A percentile compares a stretch with the other conserved stretches of the same genome.
Conservation (phyloP, 208 protist species). For the Acanthamoeba divionensis region DNA sequence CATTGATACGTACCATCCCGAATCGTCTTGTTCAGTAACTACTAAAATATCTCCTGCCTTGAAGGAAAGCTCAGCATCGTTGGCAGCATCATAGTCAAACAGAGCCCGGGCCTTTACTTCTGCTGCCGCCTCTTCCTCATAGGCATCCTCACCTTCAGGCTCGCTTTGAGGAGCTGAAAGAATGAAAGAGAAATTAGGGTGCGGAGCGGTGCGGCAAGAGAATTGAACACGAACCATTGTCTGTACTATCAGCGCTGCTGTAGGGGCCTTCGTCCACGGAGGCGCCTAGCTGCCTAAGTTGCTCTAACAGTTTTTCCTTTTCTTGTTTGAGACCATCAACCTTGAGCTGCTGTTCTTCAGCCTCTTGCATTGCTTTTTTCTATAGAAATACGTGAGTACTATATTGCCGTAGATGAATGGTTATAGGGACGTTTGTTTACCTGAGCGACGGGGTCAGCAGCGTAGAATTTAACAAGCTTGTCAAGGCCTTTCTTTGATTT, state of each 20-base stretch:
- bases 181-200: neutral
- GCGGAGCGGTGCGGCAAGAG: neutral
- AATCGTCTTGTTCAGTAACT: slow-evolving; percentile 11
- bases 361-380: neutral
- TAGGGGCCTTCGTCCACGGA: neutral
- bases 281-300: neutral
- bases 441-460: neutral
- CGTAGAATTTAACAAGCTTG: slow-evolving; percentile 35
- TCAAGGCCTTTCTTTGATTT: slow-evolving; percentile 30
- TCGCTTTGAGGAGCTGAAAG: neutral
- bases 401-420: too few species aligned
- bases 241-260: neutral
- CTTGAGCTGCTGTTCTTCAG: neutral
- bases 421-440: too few species aligned
- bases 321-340: neutral
- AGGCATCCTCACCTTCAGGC: neutral
- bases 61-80: slow-evolving; percentile 28
- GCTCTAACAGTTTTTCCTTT: neutral
- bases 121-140: neutral
- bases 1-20: neutral
- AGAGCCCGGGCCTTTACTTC: slow-evolving; percentile 15
- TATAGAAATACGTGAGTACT: too few species aligned
- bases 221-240: neutral
- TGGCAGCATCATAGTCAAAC: slow-evolving; percentile 30
- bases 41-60: slow-evolving; percentile 7